Percentiles rank a stretch among this genome's conserved stretches.
phyloP scores from a whole-genome alignment of 306 rosid species.

The Styphnolobium japonicum region DNA sequence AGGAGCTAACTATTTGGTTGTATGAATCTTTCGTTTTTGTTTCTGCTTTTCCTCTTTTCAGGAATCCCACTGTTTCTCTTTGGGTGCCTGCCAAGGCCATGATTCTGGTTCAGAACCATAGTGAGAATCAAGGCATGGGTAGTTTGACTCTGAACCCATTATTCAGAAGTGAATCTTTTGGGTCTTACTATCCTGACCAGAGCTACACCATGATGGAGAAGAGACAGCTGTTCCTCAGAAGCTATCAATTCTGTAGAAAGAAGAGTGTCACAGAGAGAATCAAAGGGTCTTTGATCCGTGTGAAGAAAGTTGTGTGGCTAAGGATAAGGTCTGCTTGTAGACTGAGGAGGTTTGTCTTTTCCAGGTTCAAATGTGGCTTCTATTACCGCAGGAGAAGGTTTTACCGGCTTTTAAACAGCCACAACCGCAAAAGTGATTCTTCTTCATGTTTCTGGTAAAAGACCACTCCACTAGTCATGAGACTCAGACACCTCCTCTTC shows the following conservation, averaged over 20 bases:
- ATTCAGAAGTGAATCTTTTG: conserved; percentile 53
- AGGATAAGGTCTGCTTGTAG: conserved; percentile 50
- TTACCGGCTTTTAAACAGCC: conserved; percentile 35
- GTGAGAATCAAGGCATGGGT: conserved; percentile 19
- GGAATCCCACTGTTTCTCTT: background rate
- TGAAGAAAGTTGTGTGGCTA: conserved; percentile 55
- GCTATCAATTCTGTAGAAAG: conserved; percentile 81
- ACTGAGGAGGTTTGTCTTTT: conserved; percentile 37
- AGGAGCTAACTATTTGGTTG: background rate
- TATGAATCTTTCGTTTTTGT: background rate
- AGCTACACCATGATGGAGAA: conserved; percentile 60
- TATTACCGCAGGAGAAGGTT: conserved; percentile 64
- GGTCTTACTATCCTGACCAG: conserved; percentile 37
- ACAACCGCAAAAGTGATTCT: conserved; percentile 26
- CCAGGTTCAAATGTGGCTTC: conserved; percentile 52
- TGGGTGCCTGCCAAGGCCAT: background rate
- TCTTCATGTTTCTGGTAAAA: conserved; percentile 31
- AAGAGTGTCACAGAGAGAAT: conserved; percentile 61
- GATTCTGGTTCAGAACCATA: conserved; percentile 27
- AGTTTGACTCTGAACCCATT: conserved; percentile 29
- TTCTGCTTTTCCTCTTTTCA: background rate
- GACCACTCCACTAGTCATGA: background rate
- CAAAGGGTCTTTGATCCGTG: conserved; percentile 54
- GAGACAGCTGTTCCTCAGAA: conserved; percentile 76
- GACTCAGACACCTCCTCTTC: conserved; percentile 10